Evolutionary conservation across 2,329 filamentous ascomycete species (phyloP).

Genomic region (Fonsecaea monophora): DNA sequence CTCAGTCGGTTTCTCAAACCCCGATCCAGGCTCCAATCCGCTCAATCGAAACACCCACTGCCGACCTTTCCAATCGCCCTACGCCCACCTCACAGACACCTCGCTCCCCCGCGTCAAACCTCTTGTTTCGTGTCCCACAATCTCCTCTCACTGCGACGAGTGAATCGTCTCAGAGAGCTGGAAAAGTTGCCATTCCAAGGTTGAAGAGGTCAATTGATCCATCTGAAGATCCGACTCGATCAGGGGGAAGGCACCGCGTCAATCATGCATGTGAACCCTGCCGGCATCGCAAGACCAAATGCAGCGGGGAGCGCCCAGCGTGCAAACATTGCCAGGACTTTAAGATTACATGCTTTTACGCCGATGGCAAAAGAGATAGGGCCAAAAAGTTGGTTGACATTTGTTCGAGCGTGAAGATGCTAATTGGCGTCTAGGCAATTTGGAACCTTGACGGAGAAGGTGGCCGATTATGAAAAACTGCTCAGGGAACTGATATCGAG

Average conservation of each 20-base stretch:
- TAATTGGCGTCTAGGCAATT: slow-evolving; percentile 45
- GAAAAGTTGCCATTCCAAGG: slow-evolving; percentile 45
- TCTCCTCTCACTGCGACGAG: slow-evolving; percentile 28
- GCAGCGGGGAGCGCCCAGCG: slow-evolving; percentile 50
- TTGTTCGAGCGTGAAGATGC: slow-evolving; percentile 13
- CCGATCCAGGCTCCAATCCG: slow-evolving; percentile 20
- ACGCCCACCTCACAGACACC: slow-evolving; percentile 18
- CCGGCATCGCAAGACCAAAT: slow-evolving; percentile 53
- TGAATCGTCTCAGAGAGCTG: slow-evolving; percentile 30
- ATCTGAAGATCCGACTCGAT: slow-evolving; percentile 25
- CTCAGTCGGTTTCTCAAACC: slow-evolving; percentile 18
- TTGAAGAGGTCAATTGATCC: slow-evolving; percentile 39
- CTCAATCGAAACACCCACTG: slow-evolving; percentile 29
- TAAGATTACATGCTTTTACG: slow-evolving; percentile 49
- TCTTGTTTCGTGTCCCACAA: slow-evolving; percentile 35
- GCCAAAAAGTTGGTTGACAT: slow-evolving; percentile 48
- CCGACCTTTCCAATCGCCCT: slow-evolving; percentile 9
- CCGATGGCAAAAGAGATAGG: slow-evolving; percentile 53
- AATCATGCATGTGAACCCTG: slow-evolving; percentile 52
- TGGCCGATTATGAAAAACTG: slow-evolving; percentile 50
- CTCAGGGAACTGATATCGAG: slow-evolving; percentile 47
- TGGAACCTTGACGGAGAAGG: slow-evolving; percentile 47
- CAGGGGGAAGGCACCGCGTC: slow-evolving; percentile 40
- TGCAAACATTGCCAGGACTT: slow-evolving; percentile 52
- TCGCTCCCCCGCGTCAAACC: slow-evolving; percentile 15